These are phyloP conservation scores for Naganishia cerealis DNA, from an alignment of 1,284 basidiomycete species.

Conservation along the genomic window DNA sequence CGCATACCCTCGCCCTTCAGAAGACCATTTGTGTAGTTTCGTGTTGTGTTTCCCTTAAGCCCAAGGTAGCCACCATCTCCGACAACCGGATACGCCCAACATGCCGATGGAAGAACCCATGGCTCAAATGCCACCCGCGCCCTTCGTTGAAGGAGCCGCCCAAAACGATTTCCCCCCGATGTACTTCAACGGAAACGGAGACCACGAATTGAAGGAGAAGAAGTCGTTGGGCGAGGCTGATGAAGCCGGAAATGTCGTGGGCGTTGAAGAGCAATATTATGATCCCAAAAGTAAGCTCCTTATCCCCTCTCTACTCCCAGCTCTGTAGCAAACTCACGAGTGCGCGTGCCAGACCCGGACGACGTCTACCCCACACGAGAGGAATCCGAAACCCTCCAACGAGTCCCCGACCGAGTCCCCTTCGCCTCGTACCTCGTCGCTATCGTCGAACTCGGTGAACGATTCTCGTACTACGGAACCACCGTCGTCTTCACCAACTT, in stretches of 20 bases:
- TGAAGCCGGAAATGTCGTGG: conserved; percentile 43
- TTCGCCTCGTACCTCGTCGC: conserved; percentile 63
- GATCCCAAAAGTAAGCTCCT: conserved; percentile 20
- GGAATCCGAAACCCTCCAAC: conserved; percentile 18
- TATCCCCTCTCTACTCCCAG: background rate
- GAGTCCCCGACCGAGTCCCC: conserved; percentile 29
- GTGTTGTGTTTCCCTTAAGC: background rate
- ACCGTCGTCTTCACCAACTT: conserved; percentile 43
- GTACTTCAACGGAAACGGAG: background rate
- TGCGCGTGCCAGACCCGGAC: conserved; percentile 19
- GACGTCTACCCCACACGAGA: conserved; percentile 33
- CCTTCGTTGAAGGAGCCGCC: conserved; percentile 17
- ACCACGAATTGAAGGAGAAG: conserved; percentile 3
- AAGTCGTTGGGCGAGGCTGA: conserved; percentile 39
- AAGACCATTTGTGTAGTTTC: background rate
- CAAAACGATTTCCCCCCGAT: conserved; percentile 18
- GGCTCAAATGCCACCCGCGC: conserved; percentile 31
- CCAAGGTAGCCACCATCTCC: background rate
- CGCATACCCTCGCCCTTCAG: too few species aligned
- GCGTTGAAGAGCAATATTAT: conserved; percentile 16
- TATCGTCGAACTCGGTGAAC: conserved; percentile 68
- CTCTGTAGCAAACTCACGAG: background rate
- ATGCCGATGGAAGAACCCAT: conserved; percentile 33
- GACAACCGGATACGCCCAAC: conserved; percentile 1
- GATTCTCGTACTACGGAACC: conserved; percentile 69